phyloP scores from a whole-genome alignment of 371 early-diverging fungal genomes.

The Actinomortierella wolfii region DNA sequence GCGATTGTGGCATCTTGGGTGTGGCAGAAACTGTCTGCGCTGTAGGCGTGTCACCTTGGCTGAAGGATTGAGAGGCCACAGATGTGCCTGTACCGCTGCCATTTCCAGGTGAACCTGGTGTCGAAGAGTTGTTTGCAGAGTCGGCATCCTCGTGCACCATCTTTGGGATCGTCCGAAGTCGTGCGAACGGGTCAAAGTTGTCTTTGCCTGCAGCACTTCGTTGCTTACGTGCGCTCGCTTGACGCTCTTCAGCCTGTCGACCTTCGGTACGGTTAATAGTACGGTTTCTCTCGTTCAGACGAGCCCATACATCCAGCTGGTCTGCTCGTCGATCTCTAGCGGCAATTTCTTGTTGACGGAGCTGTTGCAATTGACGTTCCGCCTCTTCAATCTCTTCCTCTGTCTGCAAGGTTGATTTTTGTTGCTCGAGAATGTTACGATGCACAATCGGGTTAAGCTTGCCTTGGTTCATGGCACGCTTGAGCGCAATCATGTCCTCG shows the following conservation, averaged over 20 bases:
- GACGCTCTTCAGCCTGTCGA: constrained; percentile 31
- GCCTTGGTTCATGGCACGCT: constrained; percentile 62
- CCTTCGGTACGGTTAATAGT: constrained; percentile 26
- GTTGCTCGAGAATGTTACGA: constrained; percentile 30
- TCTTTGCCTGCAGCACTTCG: constrained; percentile 11
- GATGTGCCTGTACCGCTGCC: constrained; percentile 17
- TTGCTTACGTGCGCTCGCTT: constrained; percentile 16
- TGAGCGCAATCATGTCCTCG: constrained; percentile 53
- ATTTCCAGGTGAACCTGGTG: constrained; percentile 6
- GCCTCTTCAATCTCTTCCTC: constrained; percentile 31
- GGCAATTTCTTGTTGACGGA: constrained; percentile 41
- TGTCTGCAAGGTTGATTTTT: constrained; percentile 21
- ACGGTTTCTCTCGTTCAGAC: constrained; percentile 52
- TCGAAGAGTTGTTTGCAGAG: constrained; percentile 10
- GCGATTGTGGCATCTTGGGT: constrained; percentile 39
- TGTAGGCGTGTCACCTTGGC: constrained; percentile 7
- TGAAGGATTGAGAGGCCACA: not conserved
- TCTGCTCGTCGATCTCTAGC: constrained; percentile 29
- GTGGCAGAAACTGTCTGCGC: constrained; percentile 21
- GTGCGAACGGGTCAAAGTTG: constrained; percentile 42
- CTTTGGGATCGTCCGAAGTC: constrained; percentile 38
- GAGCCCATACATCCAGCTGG: constrained; percentile 56
- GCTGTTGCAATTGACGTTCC: constrained; percentile 26
- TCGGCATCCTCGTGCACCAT: constrained; percentile 23
- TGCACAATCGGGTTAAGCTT: constrained; percentile 47